These are phyloP conservation scores for Fallopia convolvulus DNA, from an alignment of 148 eudicot genomes.

Conservation along the genomic window DNA sequence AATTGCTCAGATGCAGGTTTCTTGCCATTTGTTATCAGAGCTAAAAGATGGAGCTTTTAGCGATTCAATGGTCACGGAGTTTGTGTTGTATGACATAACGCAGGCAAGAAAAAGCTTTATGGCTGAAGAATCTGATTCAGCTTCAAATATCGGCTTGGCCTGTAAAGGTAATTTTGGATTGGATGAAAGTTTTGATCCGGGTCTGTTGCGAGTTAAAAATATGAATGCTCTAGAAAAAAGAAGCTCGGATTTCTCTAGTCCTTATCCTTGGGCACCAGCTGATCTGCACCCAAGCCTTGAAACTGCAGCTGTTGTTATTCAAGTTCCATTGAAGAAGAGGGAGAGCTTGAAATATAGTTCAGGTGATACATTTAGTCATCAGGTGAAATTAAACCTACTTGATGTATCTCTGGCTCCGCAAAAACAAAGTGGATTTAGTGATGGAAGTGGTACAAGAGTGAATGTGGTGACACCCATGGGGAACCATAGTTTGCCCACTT, in stretches of 20 bases:
- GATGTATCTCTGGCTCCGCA: conserved; percentile 29
- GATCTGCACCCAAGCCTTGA: conserved; percentile 67
- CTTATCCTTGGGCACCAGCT: conserved; percentile 34
- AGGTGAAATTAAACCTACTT: conserved; percentile 26
- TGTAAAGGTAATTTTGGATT: neutral
- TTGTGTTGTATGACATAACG: conserved; percentile 62
- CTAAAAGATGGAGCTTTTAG: conserved; percentile 37
- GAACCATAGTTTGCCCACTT: conserved; percentile 61
- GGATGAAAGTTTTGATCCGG: conserved; percentile 20
- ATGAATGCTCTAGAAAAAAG: conserved; percentile 15
- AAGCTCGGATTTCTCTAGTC: conserved; percentile 25
- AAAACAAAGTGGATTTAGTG: conserved; percentile 23
- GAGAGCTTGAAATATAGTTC: conserved; percentile 70
- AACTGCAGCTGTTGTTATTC: conserved; percentile 62
- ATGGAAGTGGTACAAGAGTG: conserved; percentile 30
- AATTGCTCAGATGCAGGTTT: conserved; percentile 86
- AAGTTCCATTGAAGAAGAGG: conserved; percentile 67
- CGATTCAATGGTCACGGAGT: conserved; percentile 67
- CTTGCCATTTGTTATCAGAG: conserved; percentile 62
- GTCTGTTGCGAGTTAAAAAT: conserved; percentile 18
- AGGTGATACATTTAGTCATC: conserved; percentile 36
- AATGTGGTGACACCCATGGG: conserved; percentile 70
- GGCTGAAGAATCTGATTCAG: conserved; percentile 22
- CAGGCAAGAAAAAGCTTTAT: conserved; percentile 45
- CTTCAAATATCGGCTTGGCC: conserved; percentile 17